Base-by-base conservation (phyloP, 805 yeast genomes). In the Metschnikowia picachoensis region DNA sequence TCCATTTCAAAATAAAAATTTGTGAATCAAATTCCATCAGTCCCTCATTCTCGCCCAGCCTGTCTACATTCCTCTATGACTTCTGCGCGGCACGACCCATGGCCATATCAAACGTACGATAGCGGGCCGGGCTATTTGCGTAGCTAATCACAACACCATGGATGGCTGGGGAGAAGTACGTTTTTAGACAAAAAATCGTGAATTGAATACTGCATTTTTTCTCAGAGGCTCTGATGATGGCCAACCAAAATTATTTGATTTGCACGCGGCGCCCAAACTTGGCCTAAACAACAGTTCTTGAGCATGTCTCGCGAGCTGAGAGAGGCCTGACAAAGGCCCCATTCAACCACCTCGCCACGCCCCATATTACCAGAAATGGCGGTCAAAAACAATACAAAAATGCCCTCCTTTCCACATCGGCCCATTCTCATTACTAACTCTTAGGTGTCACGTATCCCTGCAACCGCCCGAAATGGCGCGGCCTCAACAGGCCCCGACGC, bases 151-250 rank as follows among this genome's bases (percentile, higher is more conserved):
- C 36, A 35, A 39, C 40, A 49, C 51, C 44, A 75, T 76, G 80
- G 79, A 76, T 52, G 77, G 78, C 45, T 76, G 80, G 80, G 68
- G 64, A 57, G 79, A 76, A 64, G 74, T 72, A 62, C 49, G 75
- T 69, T 27, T 25, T 10, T 5, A 20, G 7, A 20, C 25, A 20
- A 2, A 20, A 20, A 20, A 1, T 3, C 25, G 6, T 5, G 25
- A 20, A 20, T 20, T 20, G 8, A 4, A 5, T 2, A 20, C 7
- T 20, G 25, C 25, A 20, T 5, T 7, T 2, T 1, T 1, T 20
- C 4, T 4, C 8, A 20, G 25, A 20, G 8, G 25, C 25, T 20
- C 7, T 20, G 25, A 20, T 20, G 25, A 20, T 20, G 25, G 25
- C 25, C 25, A 20, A 7, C 7, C 25, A 20, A 3, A 20, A 20